A percentile compares a stretch with the other conserved stretches of the same genome.
These are phyloP conservation scores for Paramecium caudatum DNA, from an alignment of 73 alveolate genomes.

Conservation along the genomic window DNA sequence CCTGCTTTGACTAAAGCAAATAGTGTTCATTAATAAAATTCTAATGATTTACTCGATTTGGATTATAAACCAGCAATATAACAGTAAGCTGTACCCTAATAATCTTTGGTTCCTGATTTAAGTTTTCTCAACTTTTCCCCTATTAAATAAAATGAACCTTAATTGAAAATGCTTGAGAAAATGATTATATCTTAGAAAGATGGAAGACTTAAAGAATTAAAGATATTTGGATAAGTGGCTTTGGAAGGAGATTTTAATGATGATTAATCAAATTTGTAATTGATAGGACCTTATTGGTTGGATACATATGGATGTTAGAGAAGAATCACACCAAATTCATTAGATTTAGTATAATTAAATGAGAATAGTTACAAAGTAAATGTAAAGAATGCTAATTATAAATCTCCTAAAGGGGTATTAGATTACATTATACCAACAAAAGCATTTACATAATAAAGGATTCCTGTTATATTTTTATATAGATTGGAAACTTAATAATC, in stretches of 20 bases:
- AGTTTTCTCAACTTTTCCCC: slow-evolving; percentile 8
- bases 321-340: slow-evolving; percentile 64
- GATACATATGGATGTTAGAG: slow-evolving; percentile 63
- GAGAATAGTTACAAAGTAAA: slow-evolving; percentile 42
- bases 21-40: neutral
- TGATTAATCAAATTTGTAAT: slow-evolving; percentile 53
- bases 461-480: slow-evolving; percentile 52
- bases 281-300: slow-evolving; percentile 12
- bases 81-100: neutral
- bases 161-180: slow-evolving; percentile 56
- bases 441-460: slow-evolving; percentile 11
- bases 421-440: slow-evolving; percentile 52
- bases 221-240: slow-evolving; percentile 60
- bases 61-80: slow-evolving; percentile 8
- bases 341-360: slow-evolving; percentile 2
- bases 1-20: neutral
- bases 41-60: slow-evolving; percentile 54
- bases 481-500: neutral
- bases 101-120: slow-evolving; percentile 8
- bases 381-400: neutral
- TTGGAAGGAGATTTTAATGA: slow-evolving; percentile 59
- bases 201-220: slow-evolving; percentile 63
- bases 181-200: slow-evolving; percentile 34
- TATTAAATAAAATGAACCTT: neutral
- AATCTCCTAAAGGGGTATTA: slow-evolving; percentile 35